Evolutionary conservation across 169 alveolate species (phyloP), one percentile per base, ranked within the genome.

Genomic region (Plasmodium knowlesi): DNA sequence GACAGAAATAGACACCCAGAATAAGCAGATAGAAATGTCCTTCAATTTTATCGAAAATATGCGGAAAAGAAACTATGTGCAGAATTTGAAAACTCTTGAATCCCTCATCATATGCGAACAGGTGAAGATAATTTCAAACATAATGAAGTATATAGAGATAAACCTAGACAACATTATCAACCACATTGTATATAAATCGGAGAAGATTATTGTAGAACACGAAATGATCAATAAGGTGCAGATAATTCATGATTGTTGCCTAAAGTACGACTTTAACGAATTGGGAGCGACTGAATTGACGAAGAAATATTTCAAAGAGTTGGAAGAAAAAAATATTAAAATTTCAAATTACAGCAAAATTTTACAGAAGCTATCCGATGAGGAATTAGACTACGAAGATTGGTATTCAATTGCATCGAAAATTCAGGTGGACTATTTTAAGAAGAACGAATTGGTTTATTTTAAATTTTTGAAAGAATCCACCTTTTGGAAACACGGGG

Each of bases 231-330:
- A 91, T 39, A 91, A 91, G 57, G 78, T 22, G 2, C 53, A 80
- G 12, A 82, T 91, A 14, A 22, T 91, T 81, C 50, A 73, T 6
- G 74, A 91, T 0, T 91, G 95, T 74, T 91, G 95, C 50, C 43
- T 81, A 10, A 91, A 81, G 43, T 82, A 91, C 19, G 91, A 91
- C 57, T 91, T 28, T 54, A 91, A 91, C 43, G 88, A 82, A 78
- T 70, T 91, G 74, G 95, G 95, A 4, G 92, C 95, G 16, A 91
- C 92, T 1, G 84, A 61, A 50, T 70, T 91, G 32, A 91, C 95
- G 10, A 71, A 25, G 57, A 91, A 70, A 50, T 91, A 71, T 46
- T 91, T 91, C 61, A 41, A 43, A 5, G 95, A 81, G 46, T 73
- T 91, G 76, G 95, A 91, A 78, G 71, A 46, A 22, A 91, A 8